Evolutionary conservation across 345 rosid genomes (phyloP).

Genomic region (Ailanthus altissimus): DNA sequence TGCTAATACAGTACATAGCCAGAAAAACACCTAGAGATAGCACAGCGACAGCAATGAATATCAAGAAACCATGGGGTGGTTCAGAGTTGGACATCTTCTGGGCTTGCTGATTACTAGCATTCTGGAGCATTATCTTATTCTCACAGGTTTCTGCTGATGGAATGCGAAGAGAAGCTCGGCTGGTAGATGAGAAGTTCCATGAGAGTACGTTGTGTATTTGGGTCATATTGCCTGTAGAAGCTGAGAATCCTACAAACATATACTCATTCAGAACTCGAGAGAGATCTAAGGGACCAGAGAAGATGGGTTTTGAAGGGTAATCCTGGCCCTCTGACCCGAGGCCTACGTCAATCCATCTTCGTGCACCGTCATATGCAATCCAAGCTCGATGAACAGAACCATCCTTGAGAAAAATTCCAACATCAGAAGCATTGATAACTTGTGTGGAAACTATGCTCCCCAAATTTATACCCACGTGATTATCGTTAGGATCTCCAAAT

Average conservation of each 20-base stretch:
- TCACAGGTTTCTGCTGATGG: slow-evolving; percentile 45
- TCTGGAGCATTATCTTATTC: slow-evolving; percentile 28
- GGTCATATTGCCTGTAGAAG: slow-evolving; percentile 50
- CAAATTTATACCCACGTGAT: slow-evolving; percentile 54
- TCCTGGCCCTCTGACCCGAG: slow-evolving; percentile 33
- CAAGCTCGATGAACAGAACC: slow-evolving; percentile 47
- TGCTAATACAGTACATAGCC: slow-evolving; percentile 34
- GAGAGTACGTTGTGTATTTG: slow-evolving; percentile 46
- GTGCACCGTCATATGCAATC: slow-evolving; percentile 42
- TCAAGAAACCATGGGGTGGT: slow-evolving; percentile 37
- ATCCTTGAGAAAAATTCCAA: slow-evolving; percentile 40
- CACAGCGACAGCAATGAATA: slow-evolving; percentile 37
- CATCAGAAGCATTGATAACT: slow-evolving; percentile 39
- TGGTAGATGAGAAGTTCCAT: slow-evolving; percentile 49
- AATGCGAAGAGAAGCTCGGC: slow-evolving; percentile 46
- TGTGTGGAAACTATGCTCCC: slow-evolving; percentile 45
- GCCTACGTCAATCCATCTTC: slow-evolving; percentile 42
- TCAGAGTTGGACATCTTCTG: slow-evolving; percentile 20
- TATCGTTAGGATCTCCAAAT: slow-evolving; percentile 54
- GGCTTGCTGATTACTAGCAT: neutral
- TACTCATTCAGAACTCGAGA: slow-evolving; percentile 51
- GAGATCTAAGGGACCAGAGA: slow-evolving; percentile 47
- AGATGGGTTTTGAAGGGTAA: slow-evolving; percentile 29
- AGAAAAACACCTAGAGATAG: slow-evolving; percentile 32
- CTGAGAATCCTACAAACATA: slow-evolving; percentile 60